phyloP scores from a whole-genome alignment of 257 asterid species.

The Salvia splendens region DNA sequence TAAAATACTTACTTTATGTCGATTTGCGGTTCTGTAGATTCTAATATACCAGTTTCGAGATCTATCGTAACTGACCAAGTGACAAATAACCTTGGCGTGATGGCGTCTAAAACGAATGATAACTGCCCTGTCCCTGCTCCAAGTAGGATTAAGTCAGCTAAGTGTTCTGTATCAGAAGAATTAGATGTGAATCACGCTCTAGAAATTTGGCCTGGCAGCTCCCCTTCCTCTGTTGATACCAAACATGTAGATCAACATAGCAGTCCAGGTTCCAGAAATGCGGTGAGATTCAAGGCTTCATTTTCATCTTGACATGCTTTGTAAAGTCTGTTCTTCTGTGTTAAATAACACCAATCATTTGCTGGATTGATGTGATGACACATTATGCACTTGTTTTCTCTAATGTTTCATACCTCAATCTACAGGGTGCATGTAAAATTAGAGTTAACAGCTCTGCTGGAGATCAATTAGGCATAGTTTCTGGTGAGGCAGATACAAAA shows the following conservation, averaged over 20 bases:
- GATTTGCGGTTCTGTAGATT: constrained; percentile 25
- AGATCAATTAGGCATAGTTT: constrained; percentile 31
- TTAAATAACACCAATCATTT: background rate
- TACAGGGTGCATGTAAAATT: constrained; percentile 40
- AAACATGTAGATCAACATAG: constrained; percentile 32
- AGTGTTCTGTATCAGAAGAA: constrained; percentile 44
- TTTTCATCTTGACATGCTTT: background rate
- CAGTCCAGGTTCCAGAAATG: constrained; percentile 37
- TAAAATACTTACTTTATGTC: background rate
- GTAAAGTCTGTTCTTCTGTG: background rate
- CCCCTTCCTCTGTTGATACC: constrained; percentile 47
- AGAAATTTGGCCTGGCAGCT: constrained; percentile 57
- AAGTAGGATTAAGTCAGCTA: constrained; percentile 27
- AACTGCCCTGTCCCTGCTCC: constrained; percentile 23
- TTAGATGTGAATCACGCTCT: constrained; percentile 49
- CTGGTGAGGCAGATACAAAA: constrained; percentile 28
- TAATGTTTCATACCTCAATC: constrained; percentile 18
- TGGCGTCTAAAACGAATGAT: constrained; percentile 27
- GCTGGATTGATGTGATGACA: constrained; percentile 11
- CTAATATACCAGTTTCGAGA: constrained; percentile 31
- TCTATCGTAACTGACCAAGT: constrained; percentile 19
- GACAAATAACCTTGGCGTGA: constrained; percentile 26
- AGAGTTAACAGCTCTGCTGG: constrained; percentile 36
- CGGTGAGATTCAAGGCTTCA: constrained; percentile 38
- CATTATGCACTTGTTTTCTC: constrained; percentile 1